Conservation (phyloP, 176 grass and related monocot species). For the Dendrocalamus sinicus region DNA sequence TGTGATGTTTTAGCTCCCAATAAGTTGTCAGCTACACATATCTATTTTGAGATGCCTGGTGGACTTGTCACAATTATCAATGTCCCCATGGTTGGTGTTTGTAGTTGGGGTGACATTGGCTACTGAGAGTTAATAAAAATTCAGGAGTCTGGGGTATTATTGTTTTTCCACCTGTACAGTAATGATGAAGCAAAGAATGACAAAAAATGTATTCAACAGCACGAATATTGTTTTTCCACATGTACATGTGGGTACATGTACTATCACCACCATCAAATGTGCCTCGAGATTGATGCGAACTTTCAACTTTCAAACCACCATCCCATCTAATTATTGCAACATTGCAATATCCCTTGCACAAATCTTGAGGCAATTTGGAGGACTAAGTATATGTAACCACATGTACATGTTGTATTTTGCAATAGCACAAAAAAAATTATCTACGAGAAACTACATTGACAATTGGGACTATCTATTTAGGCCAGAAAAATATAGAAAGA, state of each 20-base stretch:
- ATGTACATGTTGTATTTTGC: too few species aligned
- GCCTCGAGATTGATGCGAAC: too few species aligned
- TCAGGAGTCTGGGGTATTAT: background rate
- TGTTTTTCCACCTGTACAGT: background rate
- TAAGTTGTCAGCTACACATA: slow-evolving; percentile 7
- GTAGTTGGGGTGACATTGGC: background rate
- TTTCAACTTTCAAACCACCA: too few species aligned
- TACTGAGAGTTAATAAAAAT: background rate
- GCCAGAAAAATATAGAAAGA: slow-evolving; percentile 17
- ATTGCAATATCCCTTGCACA: too few species aligned
- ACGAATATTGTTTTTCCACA: too few species aligned
- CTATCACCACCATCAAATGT: too few species aligned
- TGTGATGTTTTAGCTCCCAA: slow-evolving; percentile 30
- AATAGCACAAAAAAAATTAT: background rate
- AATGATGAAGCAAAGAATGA: slow-evolving; percentile 16
- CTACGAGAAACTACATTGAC: background rate
- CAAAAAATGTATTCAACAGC: background rate
- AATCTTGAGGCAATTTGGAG: too few species aligned
- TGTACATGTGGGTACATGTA: too few species aligned
- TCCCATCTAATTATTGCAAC: too few species aligned
- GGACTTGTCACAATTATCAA: background rate
- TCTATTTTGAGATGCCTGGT: background rate
- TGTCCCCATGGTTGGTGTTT: background rate
- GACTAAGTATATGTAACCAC: too few species aligned
- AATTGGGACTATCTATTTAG: slow-evolving; percentile 3